These are phyloP conservation scores for Wallemia mellicola DNA, from an alignment of 1,284 basidiomycete species.

Conservation along the genomic window DNA sequence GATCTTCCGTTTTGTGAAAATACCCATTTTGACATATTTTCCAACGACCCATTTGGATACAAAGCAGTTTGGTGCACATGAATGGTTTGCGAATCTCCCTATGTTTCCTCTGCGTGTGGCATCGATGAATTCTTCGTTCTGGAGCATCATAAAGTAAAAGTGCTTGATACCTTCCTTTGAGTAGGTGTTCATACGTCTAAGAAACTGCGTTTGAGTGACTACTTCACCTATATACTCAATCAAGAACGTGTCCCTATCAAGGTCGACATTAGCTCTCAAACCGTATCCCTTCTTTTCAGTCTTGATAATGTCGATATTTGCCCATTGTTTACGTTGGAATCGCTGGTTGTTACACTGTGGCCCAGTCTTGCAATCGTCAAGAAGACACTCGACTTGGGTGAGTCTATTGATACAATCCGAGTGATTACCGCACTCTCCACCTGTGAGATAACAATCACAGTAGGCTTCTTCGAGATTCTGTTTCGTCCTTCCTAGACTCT, in stretches of 20 bases:
- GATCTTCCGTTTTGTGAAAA: conserved; percentile 70
- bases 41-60: conserved; percentile 99
- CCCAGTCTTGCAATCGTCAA: conserved; percentile 58
- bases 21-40: conserved; percentile 77
- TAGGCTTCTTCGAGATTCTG: not conserved
- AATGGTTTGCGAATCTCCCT: conserved; percentile 91
- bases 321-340: conserved; percentile 62
- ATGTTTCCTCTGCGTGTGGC: conserved; percentile 91
- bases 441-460: not conserved
- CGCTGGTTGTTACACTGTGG: conserved; percentile 75
- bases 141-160: conserved; percentile 99
- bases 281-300: conserved; percentile 93
- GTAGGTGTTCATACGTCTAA: conserved; percentile 80
- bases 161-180: conserved; percentile 75
- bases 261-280: conserved; percentile 38
- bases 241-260: conserved; percentile 65
- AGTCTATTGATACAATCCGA: conserved; percentile 80
- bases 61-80: conserved; percentile 90
- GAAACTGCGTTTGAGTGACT: conserved; percentile 56
- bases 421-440: not conserved
- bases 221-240: conserved; percentile 98
- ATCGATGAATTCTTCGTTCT: conserved; percentile 96
- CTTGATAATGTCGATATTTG: conserved; percentile 59
- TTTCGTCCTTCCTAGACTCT: not conserved
- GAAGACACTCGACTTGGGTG: conserved; percentile 82